Conservation (phyloP, 345 rosid species). For the Moricandia arvensis region DNA sequence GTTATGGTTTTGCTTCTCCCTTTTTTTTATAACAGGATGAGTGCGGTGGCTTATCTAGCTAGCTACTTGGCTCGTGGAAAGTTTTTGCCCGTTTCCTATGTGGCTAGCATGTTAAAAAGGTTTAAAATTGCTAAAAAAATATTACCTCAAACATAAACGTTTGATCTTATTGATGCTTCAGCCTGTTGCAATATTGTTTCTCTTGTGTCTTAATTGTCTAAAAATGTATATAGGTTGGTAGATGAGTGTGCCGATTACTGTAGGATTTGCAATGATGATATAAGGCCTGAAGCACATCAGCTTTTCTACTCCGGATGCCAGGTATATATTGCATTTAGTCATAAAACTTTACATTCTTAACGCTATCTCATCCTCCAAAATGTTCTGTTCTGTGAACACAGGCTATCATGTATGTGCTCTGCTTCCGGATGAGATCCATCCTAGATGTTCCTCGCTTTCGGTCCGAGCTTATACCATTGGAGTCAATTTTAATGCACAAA, state of each 20-base stretch:
- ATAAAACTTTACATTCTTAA: neutral
- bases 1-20: slow-evolving; percentile 7
- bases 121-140: neutral
- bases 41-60: slow-evolving; percentile 88
- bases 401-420: slow-evolving; percentile 88
- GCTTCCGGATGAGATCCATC: slow-evolving; percentile 81
- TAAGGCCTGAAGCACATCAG: slow-evolving; percentile 59
- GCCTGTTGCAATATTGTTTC: neutral
- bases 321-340: slow-evolving; percentile 39
- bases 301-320: slow-evolving; percentile 84
- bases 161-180: slow-evolving; percentile 11
- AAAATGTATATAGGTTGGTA: slow-evolving; percentile 51
- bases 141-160: neutral
- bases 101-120: slow-evolving; percentile 62
- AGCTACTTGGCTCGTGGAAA: slow-evolving; percentile 88
- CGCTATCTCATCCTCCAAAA: neutral
- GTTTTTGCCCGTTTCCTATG: slow-evolving; percentile 54
- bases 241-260: slow-evolving; percentile 72
- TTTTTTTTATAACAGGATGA: slow-evolving; percentile 56
- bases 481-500: slow-evolving; percentile 56
- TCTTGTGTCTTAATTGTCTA: neutral
- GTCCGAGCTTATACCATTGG: slow-evolving; percentile 67
- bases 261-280: slow-evolving; percentile 45
- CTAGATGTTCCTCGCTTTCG: slow-evolving; percentile 60
- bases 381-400: slow-evolving; percentile 35